These are phyloP conservation scores for Arthrinium phaeospermum DNA, from an alignment of 2,329 filamentous ascomycete genomes.

Conservation along the genomic window DNA sequence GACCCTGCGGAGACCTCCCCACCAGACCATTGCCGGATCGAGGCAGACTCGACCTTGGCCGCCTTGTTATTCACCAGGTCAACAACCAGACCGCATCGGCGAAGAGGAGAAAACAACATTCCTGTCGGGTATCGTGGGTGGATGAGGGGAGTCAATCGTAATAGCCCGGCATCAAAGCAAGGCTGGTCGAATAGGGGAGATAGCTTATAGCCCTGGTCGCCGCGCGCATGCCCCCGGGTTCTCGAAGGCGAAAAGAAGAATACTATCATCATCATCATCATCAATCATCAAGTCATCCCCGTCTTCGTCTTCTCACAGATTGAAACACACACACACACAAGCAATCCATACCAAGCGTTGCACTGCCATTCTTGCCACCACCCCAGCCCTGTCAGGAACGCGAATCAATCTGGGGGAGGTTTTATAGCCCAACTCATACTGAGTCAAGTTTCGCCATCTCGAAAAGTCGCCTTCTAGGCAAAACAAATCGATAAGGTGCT, in stretches of 20 bases:
- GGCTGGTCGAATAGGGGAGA: conserved; percentile 1
- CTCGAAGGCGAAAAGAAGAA: background rate
- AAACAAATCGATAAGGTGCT: conserved; percentile 1
- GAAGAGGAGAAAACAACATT: conserved; percentile 11
- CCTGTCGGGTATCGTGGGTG: conserved; percentile 9
- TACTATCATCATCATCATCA: background rate
- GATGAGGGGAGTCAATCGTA: background rate
- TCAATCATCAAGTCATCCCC: background rate
- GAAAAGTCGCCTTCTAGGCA: background rate
- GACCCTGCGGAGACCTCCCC: background rate
- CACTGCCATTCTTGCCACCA: conserved; percentile 7
- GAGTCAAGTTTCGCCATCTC: background rate
- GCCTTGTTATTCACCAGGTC: conserved; percentile 13
- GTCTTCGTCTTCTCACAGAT: background rate
- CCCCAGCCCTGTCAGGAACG: conserved; percentile 7
- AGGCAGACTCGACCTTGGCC: background rate
- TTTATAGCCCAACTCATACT: conserved; percentile 5
- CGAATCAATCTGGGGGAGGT: background rate
- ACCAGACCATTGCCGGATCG: background rate
- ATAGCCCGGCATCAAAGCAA: background rate
- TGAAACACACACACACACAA: background rate
- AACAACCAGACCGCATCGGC: conserved; percentile 11
- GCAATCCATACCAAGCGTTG: conserved; percentile 4
- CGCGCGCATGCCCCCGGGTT: background rate
- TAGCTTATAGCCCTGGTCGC: background rate